phyloP scores from a whole-genome alignment of 2,329 filamentous ascomycete genomes.

The Aspergillus sp. region DNA sequence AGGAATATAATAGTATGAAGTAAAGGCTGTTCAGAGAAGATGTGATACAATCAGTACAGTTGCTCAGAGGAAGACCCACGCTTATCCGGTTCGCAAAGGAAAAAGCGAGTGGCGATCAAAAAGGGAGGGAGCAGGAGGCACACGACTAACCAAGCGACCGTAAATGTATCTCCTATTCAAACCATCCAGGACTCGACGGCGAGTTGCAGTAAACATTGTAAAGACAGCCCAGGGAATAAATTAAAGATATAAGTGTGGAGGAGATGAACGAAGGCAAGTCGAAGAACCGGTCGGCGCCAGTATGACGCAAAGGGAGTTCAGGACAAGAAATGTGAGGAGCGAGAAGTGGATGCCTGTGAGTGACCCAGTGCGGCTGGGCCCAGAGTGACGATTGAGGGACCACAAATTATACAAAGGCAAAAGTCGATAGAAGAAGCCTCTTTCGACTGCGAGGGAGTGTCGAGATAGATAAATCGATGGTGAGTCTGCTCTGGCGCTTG shows the following conservation, averaged over 20 bases:
- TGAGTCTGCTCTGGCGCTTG: background rate
- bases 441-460: background rate
- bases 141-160: slow-evolving; percentile 42
- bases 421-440: background rate
- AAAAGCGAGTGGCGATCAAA: background rate
- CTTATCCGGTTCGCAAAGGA: background rate
- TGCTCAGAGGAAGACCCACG: background rate
- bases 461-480: background rate
- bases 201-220: slow-evolving; percentile 43
- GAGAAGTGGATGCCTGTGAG: slow-evolving; percentile 1
- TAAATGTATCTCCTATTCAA: slow-evolving; percentile 50
- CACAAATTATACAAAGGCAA: background rate
- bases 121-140: background rate
- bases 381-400: background rate
- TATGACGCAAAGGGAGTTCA: slow-evolving; percentile 40
- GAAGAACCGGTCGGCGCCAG: slow-evolving; percentile 29
- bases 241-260: slow-evolving; percentile 19
- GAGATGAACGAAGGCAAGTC: slow-evolving; percentile 24
- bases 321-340: slow-evolving; percentile 10
- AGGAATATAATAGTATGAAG: slow-evolving; percentile 82
- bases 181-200: slow-evolving; percentile 44
- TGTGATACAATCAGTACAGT: slow-evolving; percentile 6
- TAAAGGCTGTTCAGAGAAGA: slow-evolving; percentile 64
- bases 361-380: slow-evolving; percentile 6
- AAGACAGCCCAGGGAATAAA: slow-evolving; percentile 12